Evolutionary conservation across 2,329 filamentous ascomycete genomes (phyloP).

Genomic region (Neofusicoccum sp.): DNA sequence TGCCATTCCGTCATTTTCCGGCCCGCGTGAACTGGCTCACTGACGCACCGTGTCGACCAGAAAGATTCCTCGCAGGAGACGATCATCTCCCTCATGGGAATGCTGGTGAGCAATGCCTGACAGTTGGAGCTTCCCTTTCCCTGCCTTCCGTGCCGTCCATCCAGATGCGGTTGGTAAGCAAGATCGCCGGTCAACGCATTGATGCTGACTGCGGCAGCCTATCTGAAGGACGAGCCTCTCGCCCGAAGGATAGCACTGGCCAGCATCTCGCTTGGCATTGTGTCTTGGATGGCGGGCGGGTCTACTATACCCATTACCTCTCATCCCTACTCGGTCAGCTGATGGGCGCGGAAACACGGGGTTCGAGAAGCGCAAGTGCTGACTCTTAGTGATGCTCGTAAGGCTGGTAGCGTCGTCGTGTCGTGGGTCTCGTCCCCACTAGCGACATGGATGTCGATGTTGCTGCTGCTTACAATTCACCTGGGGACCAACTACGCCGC

Average conservation of each 20-base stretch:
- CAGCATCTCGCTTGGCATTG: conserved; percentile 4
- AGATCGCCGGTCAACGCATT: not conserved
- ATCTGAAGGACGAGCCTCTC: not conserved
- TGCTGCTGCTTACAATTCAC: conserved; percentile 71
- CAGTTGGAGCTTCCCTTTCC: not conserved
- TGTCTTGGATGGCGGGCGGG: not conserved
- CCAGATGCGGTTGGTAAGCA: not conserved
- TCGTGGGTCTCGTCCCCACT: conserved; percentile 67
- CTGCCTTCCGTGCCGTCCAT: not conserved
- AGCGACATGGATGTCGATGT: conserved; percentile 72
- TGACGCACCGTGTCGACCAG: conserved; percentile 29
- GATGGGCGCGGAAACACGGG: conserved; percentile 9
- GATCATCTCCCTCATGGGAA: conserved; percentile 81
- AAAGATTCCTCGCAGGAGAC: conserved; percentile 96
- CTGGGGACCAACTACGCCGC: conserved; percentile 83
- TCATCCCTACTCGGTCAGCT: conserved; percentile 8
- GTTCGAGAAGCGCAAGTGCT: conserved; percentile 9
- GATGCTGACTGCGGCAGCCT: not conserved
- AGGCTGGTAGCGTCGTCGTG: conserved; percentile 76
- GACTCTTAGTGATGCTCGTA: conserved; percentile 7
- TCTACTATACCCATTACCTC: not conserved
- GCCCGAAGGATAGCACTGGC: too few relatives aligned
- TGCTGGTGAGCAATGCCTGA: conserved; percentile 58
- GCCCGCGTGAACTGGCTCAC: not conserved
- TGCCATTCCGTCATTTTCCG: not conserved